Evolutionary conservation across 257 asterid species (phyloP), one percentile per base, ranked within the genome.

Genomic region (Misopates orontium): DNA sequence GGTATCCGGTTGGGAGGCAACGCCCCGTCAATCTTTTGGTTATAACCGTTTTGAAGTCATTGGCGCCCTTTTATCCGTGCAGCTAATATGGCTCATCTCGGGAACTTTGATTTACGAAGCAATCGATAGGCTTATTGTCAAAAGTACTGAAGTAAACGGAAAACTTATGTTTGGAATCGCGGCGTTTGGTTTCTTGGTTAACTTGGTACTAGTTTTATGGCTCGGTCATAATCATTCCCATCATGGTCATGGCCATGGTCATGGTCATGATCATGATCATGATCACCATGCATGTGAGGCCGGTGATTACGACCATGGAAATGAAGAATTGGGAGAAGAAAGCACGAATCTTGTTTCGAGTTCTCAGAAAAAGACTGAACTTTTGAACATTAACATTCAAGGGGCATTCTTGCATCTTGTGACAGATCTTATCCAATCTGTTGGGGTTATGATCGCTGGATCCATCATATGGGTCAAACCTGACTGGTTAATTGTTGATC

Each of bases 371-470:
- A 55, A 64, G 59, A 57, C 24, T 16, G 72, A 79, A 61, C 49
- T 20, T 48, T 14, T 62, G 8, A 90, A 87, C 73, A 85, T 90
- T 36, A 90, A 87, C 65, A 74, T 90, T 10, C 90, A 86, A 75
- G 96, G 96, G 64, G 96, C 97, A 19, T 85, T 84, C 73, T 62
- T 90, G 78, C 97, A 90, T 71, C 78, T 87, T 17, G 42, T 87
- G 45, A 73, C 84, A 32, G 97, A 90, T 76, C 63, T 87, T 18
- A 81, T 90, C 65, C 97, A 90, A 62, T 84, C 93, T 9, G 64
- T 62, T n/a, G 97, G 96, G 9, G 96, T 88, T 61, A 86, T 90
- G 96, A 72, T 87, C 56, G 87, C 89, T 47, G 96, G 97, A 68
- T 63, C 67, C n/a, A 52, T 87, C 45, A 87, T 90, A 72, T 90